Percentiles rank a stretch among this genome's conserved stretches.
phyloP scores from a whole-genome alignment of 2,329 filamentous ascomycete genomes.

The Calonectria ilicicola region DNA sequence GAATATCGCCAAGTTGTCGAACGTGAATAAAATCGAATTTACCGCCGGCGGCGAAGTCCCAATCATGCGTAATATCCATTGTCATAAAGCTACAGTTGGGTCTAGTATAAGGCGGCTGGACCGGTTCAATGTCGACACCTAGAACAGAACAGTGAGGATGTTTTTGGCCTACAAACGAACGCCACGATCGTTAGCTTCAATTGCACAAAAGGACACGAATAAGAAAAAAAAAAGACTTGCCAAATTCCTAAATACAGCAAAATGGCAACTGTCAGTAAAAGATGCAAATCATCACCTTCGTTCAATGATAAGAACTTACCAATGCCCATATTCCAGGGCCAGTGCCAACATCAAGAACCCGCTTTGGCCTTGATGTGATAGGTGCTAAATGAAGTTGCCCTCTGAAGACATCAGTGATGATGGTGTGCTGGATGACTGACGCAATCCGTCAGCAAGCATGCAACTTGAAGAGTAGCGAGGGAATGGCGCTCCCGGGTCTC shows the following conservation, averaged over 20 bases:
- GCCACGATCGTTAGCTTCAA: background rate
- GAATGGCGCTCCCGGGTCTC: background rate
- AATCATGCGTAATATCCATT: background rate
- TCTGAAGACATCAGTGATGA: slow-evolving; percentile 37
- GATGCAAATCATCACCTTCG: background rate
- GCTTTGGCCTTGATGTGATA: background rate
- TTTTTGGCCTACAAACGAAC: slow-evolving; percentile 28
- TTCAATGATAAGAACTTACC: background rate
- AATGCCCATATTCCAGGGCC: slow-evolving; percentile 1
- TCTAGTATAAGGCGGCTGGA: slow-evolving; percentile 28
- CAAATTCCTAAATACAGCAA: background rate
- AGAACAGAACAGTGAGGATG: slow-evolving; percentile 35
- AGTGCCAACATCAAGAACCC: background rate
- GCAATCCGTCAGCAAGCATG: slow-evolving; percentile 23
- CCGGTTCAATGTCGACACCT: slow-evolving; percentile 36
- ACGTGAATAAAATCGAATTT: background rate
- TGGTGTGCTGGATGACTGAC: slow-evolving; percentile 36
- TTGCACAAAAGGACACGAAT: background rate
- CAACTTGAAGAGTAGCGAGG: background rate
- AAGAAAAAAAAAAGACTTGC: background rate
- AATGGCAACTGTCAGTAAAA: background rate
- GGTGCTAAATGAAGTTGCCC: slow-evolving; percentile 35
- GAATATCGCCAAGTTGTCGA: background rate
- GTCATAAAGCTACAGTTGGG: background rate
- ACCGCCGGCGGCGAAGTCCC: background rate